These are phyloP conservation scores for Bruguiera parviflora DNA, from an alignment of 345 rosid species.

Conservation along the genomic window DNA sequence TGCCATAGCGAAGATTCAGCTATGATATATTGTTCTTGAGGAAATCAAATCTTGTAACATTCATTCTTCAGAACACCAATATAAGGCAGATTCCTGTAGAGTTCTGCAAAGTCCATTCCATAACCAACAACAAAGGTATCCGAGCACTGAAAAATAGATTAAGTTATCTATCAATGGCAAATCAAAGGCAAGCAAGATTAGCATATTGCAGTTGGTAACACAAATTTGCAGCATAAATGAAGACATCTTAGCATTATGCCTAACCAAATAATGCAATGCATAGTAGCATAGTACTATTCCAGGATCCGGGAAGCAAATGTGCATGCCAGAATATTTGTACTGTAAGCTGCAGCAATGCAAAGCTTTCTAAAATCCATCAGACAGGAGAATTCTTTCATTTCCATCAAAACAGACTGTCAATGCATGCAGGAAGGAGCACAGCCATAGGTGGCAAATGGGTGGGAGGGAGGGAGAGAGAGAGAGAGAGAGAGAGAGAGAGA, in stretches of 20 bases:
- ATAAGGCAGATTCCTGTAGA: slow-evolving; percentile 80
- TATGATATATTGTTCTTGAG: background rate
- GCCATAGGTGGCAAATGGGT: background rate
- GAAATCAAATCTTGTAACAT: slow-evolving; percentile 33
- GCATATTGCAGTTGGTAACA: background rate
- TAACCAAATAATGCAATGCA: no score
- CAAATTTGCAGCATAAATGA: background rate
- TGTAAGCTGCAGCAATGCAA: background rate
- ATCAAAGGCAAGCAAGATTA: background rate
- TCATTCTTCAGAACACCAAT: slow-evolving; percentile 80
- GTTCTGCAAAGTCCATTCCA: slow-evolving; percentile 93
- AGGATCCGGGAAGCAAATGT: background rate
- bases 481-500: background rate
- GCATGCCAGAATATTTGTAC: background rate
- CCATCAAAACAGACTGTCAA: background rate
- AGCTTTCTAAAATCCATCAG: background rate
- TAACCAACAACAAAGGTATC: slow-evolving; percentile 86
- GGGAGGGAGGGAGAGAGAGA: background rate
- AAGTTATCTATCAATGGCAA: background rate
- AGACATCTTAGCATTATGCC: background rate
- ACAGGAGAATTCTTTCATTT: background rate
- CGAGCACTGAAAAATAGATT: slow-evolving; percentile 60
- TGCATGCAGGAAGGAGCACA: background rate
- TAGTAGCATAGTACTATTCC: no score
- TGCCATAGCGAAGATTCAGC: background rate